phyloP scores from a whole-genome alignment of 2,329 filamentous ascomycete species.

The Blumeria hordei region DNA sequence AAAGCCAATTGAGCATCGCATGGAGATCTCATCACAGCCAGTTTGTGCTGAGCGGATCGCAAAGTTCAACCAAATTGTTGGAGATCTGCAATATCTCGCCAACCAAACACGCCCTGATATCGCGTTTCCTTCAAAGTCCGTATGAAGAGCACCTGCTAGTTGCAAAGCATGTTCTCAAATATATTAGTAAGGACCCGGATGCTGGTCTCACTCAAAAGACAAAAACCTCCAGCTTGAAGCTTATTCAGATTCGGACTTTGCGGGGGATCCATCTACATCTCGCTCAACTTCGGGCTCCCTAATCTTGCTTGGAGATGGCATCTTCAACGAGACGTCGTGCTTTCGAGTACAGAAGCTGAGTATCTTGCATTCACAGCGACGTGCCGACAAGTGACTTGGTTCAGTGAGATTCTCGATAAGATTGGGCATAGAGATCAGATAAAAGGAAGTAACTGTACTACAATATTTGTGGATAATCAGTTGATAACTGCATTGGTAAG shows the following conservation, averaged over 20 bases:
- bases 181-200: not conserved
- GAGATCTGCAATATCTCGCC: not conserved
- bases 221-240: not conserved
- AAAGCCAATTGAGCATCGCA: not conserved
- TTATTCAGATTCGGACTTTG: not conserved
- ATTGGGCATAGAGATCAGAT: not conserved
- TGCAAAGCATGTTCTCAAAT: not conserved
- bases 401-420: not conserved
- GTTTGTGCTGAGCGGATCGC: not conserved
- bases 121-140: not conserved
- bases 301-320: not conserved
- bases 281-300: not conserved
- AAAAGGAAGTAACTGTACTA: not conserved
- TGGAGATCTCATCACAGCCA: not conserved
- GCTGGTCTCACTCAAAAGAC: not conserved
- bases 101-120: not conserved
- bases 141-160: not conserved
- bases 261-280: not conserved
- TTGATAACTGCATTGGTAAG: not conserved
- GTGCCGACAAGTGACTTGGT: not conserved
- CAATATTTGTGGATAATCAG: not conserved
- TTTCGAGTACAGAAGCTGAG: not conserved
- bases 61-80: not conserved
- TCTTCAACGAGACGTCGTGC: not conserved
- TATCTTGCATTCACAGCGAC: not conserved